Evolutionary conservation across 2,329 filamentous ascomycete genomes (phyloP).

Genomic region (Zymoseptoria passerinii): DNA sequence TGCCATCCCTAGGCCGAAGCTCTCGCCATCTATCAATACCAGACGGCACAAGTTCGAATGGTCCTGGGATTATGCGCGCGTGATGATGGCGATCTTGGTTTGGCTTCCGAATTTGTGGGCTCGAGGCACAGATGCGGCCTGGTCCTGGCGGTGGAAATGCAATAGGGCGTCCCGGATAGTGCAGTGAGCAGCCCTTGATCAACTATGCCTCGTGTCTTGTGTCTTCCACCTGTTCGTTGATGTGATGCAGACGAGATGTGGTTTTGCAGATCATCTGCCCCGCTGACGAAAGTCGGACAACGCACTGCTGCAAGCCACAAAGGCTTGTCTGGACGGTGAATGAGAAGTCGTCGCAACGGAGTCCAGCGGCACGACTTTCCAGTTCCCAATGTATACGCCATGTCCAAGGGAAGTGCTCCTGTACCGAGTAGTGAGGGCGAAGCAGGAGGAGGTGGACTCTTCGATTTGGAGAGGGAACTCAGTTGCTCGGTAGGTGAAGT

Average conservation of each 20-base stretch:
- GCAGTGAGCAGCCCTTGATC: background rate
- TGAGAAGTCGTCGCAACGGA: background rate
- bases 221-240: background rate
- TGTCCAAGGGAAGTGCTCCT: background rate
- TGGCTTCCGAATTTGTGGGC: background rate
- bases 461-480: slow-evolving; percentile 83
- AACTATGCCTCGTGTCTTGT: background rate
- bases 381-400: background rate
- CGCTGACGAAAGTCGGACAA: background rate
- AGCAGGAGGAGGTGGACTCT: slow-evolving; percentile 8
- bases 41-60: background rate
- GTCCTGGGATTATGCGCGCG: background rate
- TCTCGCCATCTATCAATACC: background rate
- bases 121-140: background rate
- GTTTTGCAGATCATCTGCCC: background rate
- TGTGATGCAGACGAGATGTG: background rate
- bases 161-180: background rate
- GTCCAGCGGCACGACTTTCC: background rate
- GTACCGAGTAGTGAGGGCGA: background rate
- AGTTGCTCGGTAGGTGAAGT: slow-evolving; percentile 75
- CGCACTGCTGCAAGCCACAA: background rate
- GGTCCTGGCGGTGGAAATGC: background rate
- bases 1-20: too few species aligned
- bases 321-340: background rate
- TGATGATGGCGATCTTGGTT: background rate